These are phyloP conservation scores for Penicillium atrosanguineum DNA, from an alignment of 495 filamentous ascomycete genomes.

Conservation along the genomic window DNA sequence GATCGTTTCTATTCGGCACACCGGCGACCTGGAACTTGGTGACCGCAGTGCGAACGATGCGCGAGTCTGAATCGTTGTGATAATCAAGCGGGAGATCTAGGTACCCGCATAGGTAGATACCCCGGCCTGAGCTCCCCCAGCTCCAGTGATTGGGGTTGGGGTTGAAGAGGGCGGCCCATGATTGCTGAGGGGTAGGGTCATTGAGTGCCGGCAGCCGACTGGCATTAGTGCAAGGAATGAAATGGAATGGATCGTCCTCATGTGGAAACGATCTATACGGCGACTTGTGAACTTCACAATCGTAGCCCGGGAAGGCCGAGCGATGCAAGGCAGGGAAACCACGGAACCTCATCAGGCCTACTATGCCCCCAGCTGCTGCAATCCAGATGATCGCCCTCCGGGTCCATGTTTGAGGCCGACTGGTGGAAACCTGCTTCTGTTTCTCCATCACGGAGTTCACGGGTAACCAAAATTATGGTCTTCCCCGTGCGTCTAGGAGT, in stretches of 20 bases:
- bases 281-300: neutral
- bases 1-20: neutral
- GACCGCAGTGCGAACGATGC: slow-evolving; percentile 16
- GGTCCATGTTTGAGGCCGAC: neutral
- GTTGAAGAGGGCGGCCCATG: slow-evolving; percentile 18
- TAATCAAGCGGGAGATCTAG: slow-evolving; percentile 19
- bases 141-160: slow-evolving; percentile 12
- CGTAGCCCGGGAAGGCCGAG: neutral
- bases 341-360: slow-evolving; percentile 2
- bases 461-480: too few species aligned
- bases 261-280: slow-evolving; percentile 12
- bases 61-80: slow-evolving; percentile 12
- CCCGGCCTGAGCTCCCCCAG: slow-evolving; percentile 9
- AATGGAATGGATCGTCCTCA: slow-evolving; percentile 14
- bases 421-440: neutral
- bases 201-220: slow-evolving; percentile 11
- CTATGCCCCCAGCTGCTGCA: neutral
- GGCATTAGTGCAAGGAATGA: slow-evolving; percentile 17
- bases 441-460: neutral
- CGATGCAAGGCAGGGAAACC: neutral
- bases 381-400: slow-evolving; percentile 1
- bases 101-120: slow-evolving; percentile 20
- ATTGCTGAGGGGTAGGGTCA: slow-evolving; percentile 8
- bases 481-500: too few species aligned
- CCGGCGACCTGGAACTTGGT: slow-evolving; percentile 19